Conservation (phyloP, 768 basidiomycete species). For the Asterophora lycoperdoides region DNA sequence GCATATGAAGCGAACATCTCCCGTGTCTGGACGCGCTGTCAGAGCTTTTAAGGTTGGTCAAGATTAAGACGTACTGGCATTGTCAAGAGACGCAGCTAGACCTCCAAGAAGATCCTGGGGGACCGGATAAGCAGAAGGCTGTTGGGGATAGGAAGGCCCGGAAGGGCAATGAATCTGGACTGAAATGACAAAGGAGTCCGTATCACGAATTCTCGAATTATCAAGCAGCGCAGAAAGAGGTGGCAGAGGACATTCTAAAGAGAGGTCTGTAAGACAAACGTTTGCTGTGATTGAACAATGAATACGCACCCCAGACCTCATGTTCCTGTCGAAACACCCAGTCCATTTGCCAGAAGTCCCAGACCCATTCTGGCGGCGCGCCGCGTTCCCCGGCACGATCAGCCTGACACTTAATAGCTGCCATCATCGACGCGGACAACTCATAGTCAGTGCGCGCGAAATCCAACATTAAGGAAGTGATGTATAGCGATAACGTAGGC, state of each 20-base stretch:
- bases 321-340: slow-evolving; percentile 67
- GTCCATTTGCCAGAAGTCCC: slow-evolving; percentile 68
- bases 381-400: slow-evolving; percentile 58
- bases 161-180: slow-evolving; percentile 67
- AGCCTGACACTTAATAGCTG: slow-evolving; percentile 64
- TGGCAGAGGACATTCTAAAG: slow-evolving; percentile 59
- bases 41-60: background rate
- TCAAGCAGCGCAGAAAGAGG: slow-evolving; percentile 55
- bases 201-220: slow-evolving; percentile 51
- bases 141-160: slow-evolving; percentile 58
- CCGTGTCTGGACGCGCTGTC: slow-evolving; percentile 45
- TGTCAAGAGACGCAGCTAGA: slow-evolving; percentile 67
- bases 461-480: slow-evolving; percentile 63
- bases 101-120: slow-evolving; percentile 66
- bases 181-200: slow-evolving; percentile 69
- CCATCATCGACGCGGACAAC: slow-evolving; percentile 62
- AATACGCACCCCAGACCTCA: slow-evolving; percentile 66
- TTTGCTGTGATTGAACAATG: background rate
- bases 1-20: slow-evolving; percentile 74
- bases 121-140: slow-evolving; percentile 60
- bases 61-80: slow-evolving; percentile 46
- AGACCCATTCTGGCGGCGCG: slow-evolving; percentile 66
- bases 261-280: background rate
- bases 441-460: slow-evolving; percentile 57
- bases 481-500: slow-evolving; percentile 54